Conservation (phyloP, 179 eudicot genomes). For the Beta macrorhiza region DNA sequence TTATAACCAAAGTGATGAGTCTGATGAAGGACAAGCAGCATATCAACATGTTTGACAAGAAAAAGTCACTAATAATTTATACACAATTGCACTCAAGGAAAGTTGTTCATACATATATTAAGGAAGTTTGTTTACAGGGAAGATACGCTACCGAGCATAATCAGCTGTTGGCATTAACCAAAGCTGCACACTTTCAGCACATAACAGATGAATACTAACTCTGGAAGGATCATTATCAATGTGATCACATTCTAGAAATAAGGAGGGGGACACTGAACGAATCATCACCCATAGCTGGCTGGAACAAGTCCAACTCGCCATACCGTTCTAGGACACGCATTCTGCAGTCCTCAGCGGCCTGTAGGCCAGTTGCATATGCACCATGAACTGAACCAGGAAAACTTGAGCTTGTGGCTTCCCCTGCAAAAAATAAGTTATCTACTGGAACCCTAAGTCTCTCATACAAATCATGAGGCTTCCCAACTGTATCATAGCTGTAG, state of each 20-base stretch:
- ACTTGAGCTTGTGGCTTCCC: constrained; percentile 82
- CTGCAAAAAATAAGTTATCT: constrained; percentile 92
- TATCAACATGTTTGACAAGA: background rate
- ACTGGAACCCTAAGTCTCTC: constrained; percentile 81
- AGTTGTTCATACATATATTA: background rate
- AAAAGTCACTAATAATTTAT: background rate
- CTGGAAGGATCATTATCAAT: background rate
- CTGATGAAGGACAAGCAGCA: no score
- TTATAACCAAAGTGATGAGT: no score
- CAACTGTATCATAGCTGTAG: constrained; percentile 84
- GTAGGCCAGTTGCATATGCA: constrained; percentile 82
- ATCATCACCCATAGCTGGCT: constrained; percentile 75
- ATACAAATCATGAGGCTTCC: constrained; percentile 83
- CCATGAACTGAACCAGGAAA: constrained; percentile 95
- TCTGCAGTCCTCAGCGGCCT: constrained; percentile 95
- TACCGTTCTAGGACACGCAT: constrained; percentile 94
- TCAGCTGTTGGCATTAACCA: constrained; percentile 10
- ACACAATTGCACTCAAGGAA: background rate
- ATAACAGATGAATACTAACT: constrained; percentile 2
- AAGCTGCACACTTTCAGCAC: background rate
- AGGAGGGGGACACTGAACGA: constrained; percentile 58
- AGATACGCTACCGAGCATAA: background rate
- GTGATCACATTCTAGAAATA: constrained; percentile 67
- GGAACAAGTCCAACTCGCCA: constrained; percentile 78
- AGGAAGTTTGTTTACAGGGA: background rate